Evolutionary conservation across 73 alveolate genomes (phyloP).

Genomic region (Loxodes magnus): DNA sequence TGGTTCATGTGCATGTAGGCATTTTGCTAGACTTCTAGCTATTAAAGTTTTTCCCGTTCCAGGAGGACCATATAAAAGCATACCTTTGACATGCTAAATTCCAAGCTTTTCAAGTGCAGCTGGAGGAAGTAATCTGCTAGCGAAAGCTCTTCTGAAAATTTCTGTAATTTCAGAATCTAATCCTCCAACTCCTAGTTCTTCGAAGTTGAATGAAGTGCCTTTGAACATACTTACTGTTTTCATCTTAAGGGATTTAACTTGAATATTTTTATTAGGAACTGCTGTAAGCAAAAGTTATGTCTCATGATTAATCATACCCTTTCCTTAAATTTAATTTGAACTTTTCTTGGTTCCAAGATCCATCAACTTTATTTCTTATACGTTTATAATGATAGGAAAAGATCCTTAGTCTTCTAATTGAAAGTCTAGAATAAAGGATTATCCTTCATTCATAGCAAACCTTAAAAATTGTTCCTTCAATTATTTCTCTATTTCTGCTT

Average conservation of each 20-base stretch:
- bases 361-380: background rate
- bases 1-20: conserved; percentile 87
- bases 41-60: conserved; percentile 98
- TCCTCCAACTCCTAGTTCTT: conserved; percentile 99
- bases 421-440: conserved; percentile 1
- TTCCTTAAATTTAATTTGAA: background rate
- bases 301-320: conserved; percentile 1
- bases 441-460: background rate
- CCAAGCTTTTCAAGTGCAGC: conserved; percentile 94
- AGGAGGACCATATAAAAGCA: conserved; percentile 97
- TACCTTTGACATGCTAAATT: conserved; percentile 92
- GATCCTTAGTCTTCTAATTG: too few species aligned
- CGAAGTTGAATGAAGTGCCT: conserved; percentile 64
- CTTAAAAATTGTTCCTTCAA: background rate
- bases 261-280: background rate
- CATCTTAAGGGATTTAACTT: background rate
- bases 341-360: conserved; percentile 1
- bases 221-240: conserved; percentile 4
- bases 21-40: conserved; percentile 93
- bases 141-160: conserved; percentile 98
- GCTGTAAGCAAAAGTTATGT: background rate
- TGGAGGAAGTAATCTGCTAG: conserved; percentile 96
- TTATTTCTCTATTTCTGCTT: conserved; percentile 8
- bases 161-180: conserved; percentile 90
- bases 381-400: background rate